Evolutionary conservation across 352 stramenopile genomes (phyloP).

Genomic region (Globisporangium rhizosaccharum): DNA sequence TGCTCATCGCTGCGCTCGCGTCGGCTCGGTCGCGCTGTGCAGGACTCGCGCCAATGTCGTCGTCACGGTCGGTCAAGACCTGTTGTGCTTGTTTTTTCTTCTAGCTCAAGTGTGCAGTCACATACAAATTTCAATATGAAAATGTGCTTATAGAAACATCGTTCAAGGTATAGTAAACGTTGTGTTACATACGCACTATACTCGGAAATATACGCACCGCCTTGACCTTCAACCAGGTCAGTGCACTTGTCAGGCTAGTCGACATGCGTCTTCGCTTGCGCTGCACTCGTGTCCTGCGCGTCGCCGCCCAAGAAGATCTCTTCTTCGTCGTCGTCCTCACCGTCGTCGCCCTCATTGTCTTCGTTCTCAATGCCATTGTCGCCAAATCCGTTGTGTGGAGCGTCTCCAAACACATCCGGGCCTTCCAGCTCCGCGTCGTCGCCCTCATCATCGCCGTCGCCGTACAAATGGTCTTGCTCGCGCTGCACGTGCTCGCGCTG

Average conservation of each 20-base stretch:
- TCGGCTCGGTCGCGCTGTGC: slow-evolving; percentile 11
- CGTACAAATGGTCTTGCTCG: slow-evolving; percentile 40
- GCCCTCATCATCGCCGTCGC: slow-evolving; percentile 26
- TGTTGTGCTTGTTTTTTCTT: slow-evolving; percentile 1
- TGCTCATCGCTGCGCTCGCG: slow-evolving; percentile 33
- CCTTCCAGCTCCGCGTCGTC: slow-evolving; percentile 12
- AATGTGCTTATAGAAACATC: background rate
- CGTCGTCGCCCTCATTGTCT: slow-evolving; percentile 11
- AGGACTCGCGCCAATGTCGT: background rate
- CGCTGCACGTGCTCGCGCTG: slow-evolving; percentile 29
- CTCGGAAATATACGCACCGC: background rate
- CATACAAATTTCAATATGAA: background rate
- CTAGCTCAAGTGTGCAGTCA: background rate
- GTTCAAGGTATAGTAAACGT: too few species aligned
- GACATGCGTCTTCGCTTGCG: slow-evolving; percentile 3
- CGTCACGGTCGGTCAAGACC: background rate
- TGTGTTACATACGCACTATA: background rate
- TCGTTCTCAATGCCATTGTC: slow-evolving; percentile 14
- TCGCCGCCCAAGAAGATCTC: slow-evolving; percentile 5
- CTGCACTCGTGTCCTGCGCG: background rate
- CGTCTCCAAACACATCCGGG: slow-evolving; percentile 13
- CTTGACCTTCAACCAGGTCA: too few species aligned
- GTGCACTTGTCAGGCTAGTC: background rate
- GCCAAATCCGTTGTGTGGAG: background rate
- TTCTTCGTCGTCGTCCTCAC: slow-evolving; percentile 23